phyloP scores from a whole-genome alignment of 2,329 filamentous ascomycete genomes.

The Fusarium sp. region DNA sequence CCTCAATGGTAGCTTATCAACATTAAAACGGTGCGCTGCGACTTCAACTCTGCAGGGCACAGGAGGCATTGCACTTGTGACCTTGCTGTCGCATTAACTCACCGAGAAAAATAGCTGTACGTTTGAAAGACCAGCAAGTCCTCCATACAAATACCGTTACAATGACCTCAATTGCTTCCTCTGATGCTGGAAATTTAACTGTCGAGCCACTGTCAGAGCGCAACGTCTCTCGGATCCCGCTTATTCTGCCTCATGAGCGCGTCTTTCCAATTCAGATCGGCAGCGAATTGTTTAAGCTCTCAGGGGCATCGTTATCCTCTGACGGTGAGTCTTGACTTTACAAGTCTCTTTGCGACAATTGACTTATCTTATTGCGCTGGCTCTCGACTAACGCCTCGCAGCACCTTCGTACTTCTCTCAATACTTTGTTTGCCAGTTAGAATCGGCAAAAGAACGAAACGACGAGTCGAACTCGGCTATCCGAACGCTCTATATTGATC shows the following conservation, averaged over 20 bases:
- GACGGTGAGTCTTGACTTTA: conserved; percentile 62
- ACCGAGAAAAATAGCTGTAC: not conserved
- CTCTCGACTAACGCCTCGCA: conserved; percentile 48
- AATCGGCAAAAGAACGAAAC: conserved; percentile 66
- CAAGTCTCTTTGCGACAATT: conserved; percentile 6
- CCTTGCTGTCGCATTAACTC: conserved; percentile 1
- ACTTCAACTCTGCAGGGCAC: conserved; percentile 3
- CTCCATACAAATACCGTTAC: not conserved
- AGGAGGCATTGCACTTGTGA: conserved; percentile 27
- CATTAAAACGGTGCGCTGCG: not conserved
- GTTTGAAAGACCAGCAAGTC: not conserved
- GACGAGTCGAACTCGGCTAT: conserved; percentile 61
- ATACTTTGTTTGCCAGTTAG: conserved; percentile 87
- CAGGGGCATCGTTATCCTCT: conserved; percentile 75
- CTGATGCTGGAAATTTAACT: conserved; percentile 35
- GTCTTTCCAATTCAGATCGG: conserved; percentile 81
- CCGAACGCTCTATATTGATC: conserved; percentile 91
- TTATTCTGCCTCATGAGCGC: conserved; percentile 72
- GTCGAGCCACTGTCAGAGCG: conserved; percentile 42
- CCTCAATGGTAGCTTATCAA: not conserved
- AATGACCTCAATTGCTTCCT: conserved; percentile 40
- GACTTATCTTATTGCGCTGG: not conserved
- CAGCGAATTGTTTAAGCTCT: conserved; percentile 75
- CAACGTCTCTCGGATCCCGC: conserved; percentile 59
- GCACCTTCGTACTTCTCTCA: conserved; percentile 96